phyloP scores from a whole-genome alignment of 1,284 basidiomycete genomes.

The Quambalaria eucalypti region DNA sequence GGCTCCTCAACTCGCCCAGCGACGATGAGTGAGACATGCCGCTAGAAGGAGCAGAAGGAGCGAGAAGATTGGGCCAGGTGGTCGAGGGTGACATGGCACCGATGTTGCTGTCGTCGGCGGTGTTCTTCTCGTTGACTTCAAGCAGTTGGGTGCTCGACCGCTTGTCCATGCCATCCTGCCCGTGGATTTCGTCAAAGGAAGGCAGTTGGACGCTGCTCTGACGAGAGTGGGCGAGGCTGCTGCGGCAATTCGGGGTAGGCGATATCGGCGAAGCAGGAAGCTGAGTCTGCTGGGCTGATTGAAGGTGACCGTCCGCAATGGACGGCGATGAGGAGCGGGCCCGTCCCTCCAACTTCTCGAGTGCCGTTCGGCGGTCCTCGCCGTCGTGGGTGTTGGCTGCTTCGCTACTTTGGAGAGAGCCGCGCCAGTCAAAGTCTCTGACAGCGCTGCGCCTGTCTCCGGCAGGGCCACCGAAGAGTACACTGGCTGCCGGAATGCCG shows the following conservation, averaged over 20 bases:
- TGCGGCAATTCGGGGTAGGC: not conserved
- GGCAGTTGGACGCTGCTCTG: conserved; percentile 35
- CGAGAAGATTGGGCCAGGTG: not conserved
- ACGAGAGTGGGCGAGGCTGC: conserved; percentile 13
- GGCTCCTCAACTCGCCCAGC: conserved; percentile 12
- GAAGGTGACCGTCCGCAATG: not conserved
- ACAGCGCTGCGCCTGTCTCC: not conserved
- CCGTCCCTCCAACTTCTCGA: conserved; percentile 38
- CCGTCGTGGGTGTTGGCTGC: conserved; percentile 7
- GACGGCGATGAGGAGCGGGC: not conserved
- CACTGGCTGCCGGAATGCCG: conserved; percentile 22
- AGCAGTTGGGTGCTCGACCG: conserved; percentile 8
- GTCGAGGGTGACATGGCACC: not conserved
- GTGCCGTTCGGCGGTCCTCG: conserved; percentile 27
- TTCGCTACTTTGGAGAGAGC: not conserved
- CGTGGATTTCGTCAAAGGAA: conserved; percentile 33
- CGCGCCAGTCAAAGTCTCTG: conserved; percentile 7
- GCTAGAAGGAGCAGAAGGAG: not conserved
- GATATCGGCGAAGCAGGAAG: too few relatives aligned
- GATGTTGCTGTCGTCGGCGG: not conserved
- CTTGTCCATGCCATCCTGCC: conserved; percentile 16
- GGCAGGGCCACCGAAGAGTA: conserved; percentile 20
- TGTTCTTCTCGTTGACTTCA: conserved; percentile 14
- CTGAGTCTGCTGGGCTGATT: not conserved
- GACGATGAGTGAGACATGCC: conserved; percentile 4